Base-by-base conservation (phyloP, 345 rosid species). In the Litchi chinensis region DNA sequence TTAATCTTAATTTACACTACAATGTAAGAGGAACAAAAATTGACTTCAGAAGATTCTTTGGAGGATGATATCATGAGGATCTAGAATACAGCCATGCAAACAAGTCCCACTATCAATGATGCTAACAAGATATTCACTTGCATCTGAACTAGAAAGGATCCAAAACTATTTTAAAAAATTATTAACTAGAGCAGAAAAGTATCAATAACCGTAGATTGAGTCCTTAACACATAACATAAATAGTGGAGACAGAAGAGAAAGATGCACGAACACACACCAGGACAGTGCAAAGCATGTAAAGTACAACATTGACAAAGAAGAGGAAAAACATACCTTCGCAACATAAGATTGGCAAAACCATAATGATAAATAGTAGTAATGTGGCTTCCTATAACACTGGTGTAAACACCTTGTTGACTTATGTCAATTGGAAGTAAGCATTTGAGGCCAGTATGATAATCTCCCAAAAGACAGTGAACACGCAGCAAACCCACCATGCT, bases 281-380 rank as follows among this genome's bases (percentile, higher is more conserved):
- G 26, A 24, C 10, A 63, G 13, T 22, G 0, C 77, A 8, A 10
- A 37, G 9, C 54, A 3, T 22, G 56, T 6, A 24, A 68, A 60
- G 9, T 4, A 77, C 7, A 59, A 40, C 2, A 8, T 28, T 24
- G 46, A 37, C 6, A 74, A 41, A 1, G 5, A 43, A 73, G 5
- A 10, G 43, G 26, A 73, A 19, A 43, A 76, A 68, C 73, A n/a
- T 89, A 95, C 97, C 99, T 93, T 70, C 99, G 86, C 86, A 94
- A 62, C 99, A 96, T 94, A 71, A 96, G 97, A 85, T 84, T 94
- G 79, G 99, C 99, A 88, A 96, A 96, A 24, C 99, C 99, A 72
- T 91, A 94, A 84, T 96, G 99, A 81, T 96, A 96, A 50, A 95
- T 95, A 64, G 99, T 89, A 5, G 95, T 79, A 19, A 96, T 96